phyloP scores from a whole-genome alignment of 257 asterid genomes.

The Henckelia pumila region DNA sequence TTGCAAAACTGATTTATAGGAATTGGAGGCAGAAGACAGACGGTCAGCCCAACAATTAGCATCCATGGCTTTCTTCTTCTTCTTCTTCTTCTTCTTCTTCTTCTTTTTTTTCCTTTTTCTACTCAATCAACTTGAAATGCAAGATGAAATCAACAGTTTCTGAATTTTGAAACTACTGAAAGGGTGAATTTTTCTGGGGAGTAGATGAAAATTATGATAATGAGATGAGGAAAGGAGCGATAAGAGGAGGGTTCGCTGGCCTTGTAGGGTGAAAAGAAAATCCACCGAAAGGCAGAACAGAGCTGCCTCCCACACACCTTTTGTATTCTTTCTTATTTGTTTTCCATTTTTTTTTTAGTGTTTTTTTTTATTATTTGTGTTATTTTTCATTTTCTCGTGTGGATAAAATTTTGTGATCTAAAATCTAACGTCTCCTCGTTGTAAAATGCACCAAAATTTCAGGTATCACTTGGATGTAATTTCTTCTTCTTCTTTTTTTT shows the following conservation, averaged over 20 bases:
- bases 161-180: constrained; percentile 5
- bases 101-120: too few species aligned
- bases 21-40: constrained; percentile 50
- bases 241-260: constrained; percentile 18
- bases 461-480: too few species aligned
- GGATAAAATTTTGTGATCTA: background rate
- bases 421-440: too few species aligned
- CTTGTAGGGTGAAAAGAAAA: constrained; percentile 44
- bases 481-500: too few species aligned
- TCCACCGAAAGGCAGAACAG: constrained; percentile 45
- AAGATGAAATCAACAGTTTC: background rate
- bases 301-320: constrained; percentile 28
- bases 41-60: constrained; percentile 64
- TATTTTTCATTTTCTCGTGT: background rate
- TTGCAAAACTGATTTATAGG: constrained; percentile 53
- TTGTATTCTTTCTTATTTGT: constrained; percentile 1
- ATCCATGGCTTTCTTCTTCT: constrained; percentile 49
- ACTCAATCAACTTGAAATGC: too few species aligned
- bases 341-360: constrained; percentile 36
- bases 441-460: too few species aligned
- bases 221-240: constrained; percentile 12
- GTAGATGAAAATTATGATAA: constrained; percentile 34
- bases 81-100: too few species aligned
- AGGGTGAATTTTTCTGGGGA: constrained; percentile 26
- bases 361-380: too few species aligned